Conservation (phyloP, 441 rosid genomes). For the Adansonia gregorii region DNA sequence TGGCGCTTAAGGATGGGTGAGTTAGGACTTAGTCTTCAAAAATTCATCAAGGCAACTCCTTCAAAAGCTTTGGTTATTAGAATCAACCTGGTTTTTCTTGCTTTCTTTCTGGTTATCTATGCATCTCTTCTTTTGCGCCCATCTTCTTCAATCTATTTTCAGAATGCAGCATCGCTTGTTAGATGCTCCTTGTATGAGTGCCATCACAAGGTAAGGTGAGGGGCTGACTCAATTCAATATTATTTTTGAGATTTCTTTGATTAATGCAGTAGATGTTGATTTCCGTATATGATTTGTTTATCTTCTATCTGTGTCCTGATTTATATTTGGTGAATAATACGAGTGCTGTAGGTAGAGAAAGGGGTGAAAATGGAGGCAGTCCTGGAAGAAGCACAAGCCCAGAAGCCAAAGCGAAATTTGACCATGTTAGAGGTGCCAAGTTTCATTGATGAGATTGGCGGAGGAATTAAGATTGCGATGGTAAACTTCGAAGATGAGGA, state of each 20-base stretch:
- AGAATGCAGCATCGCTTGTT: slow-evolving; percentile 63
- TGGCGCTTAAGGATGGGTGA: slow-evolving; percentile 50
- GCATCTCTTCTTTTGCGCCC: slow-evolving; percentile 63
- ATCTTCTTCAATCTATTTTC: slow-evolving; percentile 58
- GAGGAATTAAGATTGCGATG: slow-evolving; percentile 67
- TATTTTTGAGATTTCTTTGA: neutral
- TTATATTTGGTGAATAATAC: neutral
- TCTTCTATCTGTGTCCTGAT: neutral
- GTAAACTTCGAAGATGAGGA: slow-evolving; percentile 71
- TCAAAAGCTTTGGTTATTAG: slow-evolving; percentile 67
- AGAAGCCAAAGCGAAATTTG: slow-evolving; percentile 30
- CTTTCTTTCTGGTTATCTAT: slow-evolving; percentile 61
- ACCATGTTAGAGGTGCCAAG: slow-evolving; percentile 62
- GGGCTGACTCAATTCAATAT: slow-evolving; percentile 30
- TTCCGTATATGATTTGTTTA: neutral
- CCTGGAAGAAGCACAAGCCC: slow-evolving; percentile 37
- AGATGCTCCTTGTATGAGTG: slow-evolving; percentile 80
- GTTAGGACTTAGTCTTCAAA: slow-evolving; percentile 40
- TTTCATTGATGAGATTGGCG: slow-evolving; percentile 54
- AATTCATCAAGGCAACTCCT: slow-evolving; percentile 57
- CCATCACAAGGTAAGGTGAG: slow-evolving; percentile 95
- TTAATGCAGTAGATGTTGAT: neutral
- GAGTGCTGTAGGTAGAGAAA: slow-evolving; percentile 55
- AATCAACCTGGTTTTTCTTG: slow-evolving; percentile 65
- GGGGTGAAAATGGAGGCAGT: slow-evolving; percentile 68